phyloP scores from a whole-genome alignment of 176 grass and related monocot genomes.

The Zea luxurians region DNA sequence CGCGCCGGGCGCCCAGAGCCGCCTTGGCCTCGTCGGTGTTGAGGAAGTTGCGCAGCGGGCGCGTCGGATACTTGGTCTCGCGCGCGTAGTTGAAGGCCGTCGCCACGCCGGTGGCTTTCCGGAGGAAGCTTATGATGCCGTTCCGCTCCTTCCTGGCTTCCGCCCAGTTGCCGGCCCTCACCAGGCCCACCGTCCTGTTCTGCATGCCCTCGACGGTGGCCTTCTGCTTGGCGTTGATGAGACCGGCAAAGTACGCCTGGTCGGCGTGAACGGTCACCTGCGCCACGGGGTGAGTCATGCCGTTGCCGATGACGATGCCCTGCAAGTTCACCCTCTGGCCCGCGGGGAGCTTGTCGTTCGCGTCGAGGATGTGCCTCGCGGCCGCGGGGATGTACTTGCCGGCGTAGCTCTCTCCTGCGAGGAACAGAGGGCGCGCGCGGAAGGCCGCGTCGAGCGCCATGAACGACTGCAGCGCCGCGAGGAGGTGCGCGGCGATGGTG shows the following conservation, averaged over 20 bases:
- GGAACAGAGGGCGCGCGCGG: constrained; percentile 53
- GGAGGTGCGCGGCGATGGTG: constrained; percentile 51
- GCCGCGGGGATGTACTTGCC: constrained; percentile 68
- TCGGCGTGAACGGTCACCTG: constrained; percentile 66
- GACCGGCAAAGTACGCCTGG: constrained; percentile 63
- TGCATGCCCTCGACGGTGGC: constrained; percentile 44
- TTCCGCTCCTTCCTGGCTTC: constrained; percentile 42
- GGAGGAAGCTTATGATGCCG: constrained; percentile 31
- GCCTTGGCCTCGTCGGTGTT: constrained; percentile 53
- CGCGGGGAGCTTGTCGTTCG: constrained; percentile 27
- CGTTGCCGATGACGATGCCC: constrained; percentile 68
- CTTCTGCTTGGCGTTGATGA: constrained; percentile 58
- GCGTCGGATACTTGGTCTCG: constrained; percentile 31
- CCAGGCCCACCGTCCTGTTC: constrained; percentile 31
- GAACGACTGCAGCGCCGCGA: constrained; percentile 54
- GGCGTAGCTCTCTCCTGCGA: constrained; percentile 76
- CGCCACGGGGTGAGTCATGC: constrained; percentile 59
- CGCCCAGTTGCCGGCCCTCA: constrained; percentile 28
- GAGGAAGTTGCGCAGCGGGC: constrained; percentile 38
- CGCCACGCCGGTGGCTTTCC: constrained; percentile 42
- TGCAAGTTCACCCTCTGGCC: constrained; percentile 40
- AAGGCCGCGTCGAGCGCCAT: constrained; percentile 45
- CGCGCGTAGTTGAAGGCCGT: constrained; percentile 54
- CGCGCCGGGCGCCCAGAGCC: constrained; percentile 41
- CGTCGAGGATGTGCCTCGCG: constrained; percentile 43